Base-by-base conservation (phyloP, 495 filamentous ascomycete species). In the Neurospora sp. region DNA sequence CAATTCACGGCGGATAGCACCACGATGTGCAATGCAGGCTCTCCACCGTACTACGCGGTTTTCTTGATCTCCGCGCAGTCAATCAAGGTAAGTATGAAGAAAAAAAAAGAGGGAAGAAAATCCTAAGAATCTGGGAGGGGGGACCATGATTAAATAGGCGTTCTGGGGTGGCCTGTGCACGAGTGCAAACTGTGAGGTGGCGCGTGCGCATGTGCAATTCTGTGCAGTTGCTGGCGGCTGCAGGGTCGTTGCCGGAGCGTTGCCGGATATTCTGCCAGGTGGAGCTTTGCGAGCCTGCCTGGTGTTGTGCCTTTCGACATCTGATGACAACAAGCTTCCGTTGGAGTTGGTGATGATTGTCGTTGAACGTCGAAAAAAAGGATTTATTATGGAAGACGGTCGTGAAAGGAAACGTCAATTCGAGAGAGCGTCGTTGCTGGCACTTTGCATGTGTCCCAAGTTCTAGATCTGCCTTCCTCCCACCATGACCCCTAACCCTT, bases 61-160 rank as follows among this genome's bases (percentile, higher is more conserved):
- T 79, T 81, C 77, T 71, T 82, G 81, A 82, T 74, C 81, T 76
- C 73, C 74, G 72, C 54, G 70, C 38, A 74, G 69, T 73, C 73
- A 72, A 77, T 79, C 79, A 81, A 82, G 81, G 80, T 81, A 81
- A 82, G 80, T 81, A 82, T 81, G 78, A 78, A 76, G 77, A 79
- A 76, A 70, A 78, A 78, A 76, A 70, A 74, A 72, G 73, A 79
- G 69, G 74, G 72, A 71, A 76, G 59, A 66, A 46, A 35, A 31
- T 16, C 2, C 23, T 0, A 74, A 78, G 71, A 71, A 71, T 31
- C 16, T 38, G 74, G 46, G 35, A 10, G 66, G 6, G 16, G 31
- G 16, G 5, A 7, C 27, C 46, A 23, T 12, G 10, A 41, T 71
- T 75, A 76, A 71, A 80, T 70, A 73, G 35, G 9, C 0, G 10